phyloP scores from a whole-genome alignment of 805 yeast genomes.

The Zygosaccharomyces gambellarensis region DNA sequence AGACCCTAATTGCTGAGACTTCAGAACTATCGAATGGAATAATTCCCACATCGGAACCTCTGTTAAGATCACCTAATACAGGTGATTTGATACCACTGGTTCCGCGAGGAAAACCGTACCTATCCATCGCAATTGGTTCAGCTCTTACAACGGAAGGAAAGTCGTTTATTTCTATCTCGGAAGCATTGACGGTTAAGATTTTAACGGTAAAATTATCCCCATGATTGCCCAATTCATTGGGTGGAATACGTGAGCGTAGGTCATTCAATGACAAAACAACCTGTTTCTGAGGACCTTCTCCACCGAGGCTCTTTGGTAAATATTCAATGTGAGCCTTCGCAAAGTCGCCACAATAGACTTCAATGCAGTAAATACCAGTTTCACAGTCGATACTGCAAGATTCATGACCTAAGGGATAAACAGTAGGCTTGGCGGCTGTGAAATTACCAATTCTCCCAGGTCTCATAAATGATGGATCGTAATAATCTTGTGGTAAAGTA shows the following conservation, averaged over 20 bases:
- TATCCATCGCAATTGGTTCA: constrained; percentile 23
- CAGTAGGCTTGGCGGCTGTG: constrained; percentile 35
- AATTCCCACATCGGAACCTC: constrained; percentile 30
- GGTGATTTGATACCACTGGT: constrained; percentile 29
- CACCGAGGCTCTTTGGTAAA: constrained; percentile 51
- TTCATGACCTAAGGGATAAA: constrained; percentile 45
- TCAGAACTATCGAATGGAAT: constrained; percentile 27
- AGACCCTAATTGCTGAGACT: constrained; percentile 55
- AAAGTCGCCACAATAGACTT: constrained; percentile 54
- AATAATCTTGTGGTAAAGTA: constrained; percentile 58
- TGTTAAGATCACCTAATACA: constrained; percentile 22
- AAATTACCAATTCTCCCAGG: constrained; percentile 34
- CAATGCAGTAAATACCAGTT: constrained; percentile 72
- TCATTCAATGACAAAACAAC: constrained; percentile 47
- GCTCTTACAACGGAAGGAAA: constrained; percentile 33
- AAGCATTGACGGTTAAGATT: constrained; percentile 56
- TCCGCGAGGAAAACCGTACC: constrained; percentile 24
- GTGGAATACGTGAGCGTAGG: constrained; percentile 36
- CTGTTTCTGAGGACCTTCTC: constrained; percentile 55
- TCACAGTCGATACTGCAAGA: constrained; percentile 45
- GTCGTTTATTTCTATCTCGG: constrained; percentile 49
- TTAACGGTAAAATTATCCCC: constrained; percentile 40
- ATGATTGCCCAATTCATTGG: constrained; percentile 28
- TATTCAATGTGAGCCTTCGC: constrained; percentile 55
- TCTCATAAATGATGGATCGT: constrained; percentile 40